Evolutionary conservation across 106 monocot genomes (phyloP).

Genomic region (Acorus calamus): DNA sequence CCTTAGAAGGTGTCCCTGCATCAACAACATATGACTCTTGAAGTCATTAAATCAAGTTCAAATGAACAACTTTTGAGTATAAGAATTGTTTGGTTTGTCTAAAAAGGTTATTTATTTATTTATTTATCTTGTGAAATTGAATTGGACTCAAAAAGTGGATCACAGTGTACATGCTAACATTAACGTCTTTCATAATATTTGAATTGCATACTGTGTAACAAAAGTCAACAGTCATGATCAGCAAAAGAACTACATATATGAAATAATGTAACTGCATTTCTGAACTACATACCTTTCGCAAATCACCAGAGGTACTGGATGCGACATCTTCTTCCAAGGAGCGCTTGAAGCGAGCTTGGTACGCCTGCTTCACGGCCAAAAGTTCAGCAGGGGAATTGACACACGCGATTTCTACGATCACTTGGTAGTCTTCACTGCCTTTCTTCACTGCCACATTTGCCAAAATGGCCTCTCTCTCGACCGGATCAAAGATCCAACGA

Average conservation of each 20-base stretch:
- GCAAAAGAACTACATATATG: neutral
- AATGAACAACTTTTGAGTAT: no score
- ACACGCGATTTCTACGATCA: constrained; percentile 50
- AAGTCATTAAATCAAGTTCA: no score
- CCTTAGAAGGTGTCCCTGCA: no score
- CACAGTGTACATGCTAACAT: no score
- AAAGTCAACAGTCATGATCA: no score
- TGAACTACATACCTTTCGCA: constrained; percentile 24
- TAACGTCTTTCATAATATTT: no score
- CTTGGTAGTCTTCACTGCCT: constrained; percentile 18
- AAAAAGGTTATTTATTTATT: no score
- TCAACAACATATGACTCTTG: no score
- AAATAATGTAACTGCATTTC: neutral
- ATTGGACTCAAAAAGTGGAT: no score
- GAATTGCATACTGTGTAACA: no score
- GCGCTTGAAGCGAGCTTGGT: constrained; percentile 38
- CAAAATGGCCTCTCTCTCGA: constrained; percentile 65
- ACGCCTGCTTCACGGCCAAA: constrained; percentile 43
- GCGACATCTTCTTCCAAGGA: constrained; percentile 72
- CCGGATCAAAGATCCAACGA: constrained; percentile 70
- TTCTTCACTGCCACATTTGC: constrained; percentile 45
- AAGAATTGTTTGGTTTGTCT: no score
- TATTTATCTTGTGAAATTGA: no score
- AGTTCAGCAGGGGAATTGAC: constrained; percentile 45
- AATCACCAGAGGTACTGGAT: constrained; percentile 23